Percentiles rank a stretch among this genome's conserved stretches.
phyloP scores from a whole-genome alignment of 2,329 filamentous ascomycete species.

The Septoria petroselini region DNA sequence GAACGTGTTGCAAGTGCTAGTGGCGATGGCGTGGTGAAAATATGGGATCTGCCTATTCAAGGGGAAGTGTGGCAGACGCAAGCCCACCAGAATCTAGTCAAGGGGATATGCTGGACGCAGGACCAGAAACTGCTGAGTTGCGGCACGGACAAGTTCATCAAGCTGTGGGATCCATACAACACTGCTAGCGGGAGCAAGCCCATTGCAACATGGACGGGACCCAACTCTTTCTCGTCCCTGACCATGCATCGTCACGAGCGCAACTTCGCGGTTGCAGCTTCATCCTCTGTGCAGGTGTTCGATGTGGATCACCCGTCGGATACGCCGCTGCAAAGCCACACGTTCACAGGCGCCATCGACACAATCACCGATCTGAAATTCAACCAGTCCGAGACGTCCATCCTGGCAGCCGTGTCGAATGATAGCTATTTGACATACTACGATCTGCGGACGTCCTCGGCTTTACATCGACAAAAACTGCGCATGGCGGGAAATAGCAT shows the following conservation, averaged over 20 bases:
- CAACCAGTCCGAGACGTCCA: constrained; percentile 90
- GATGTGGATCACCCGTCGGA: constrained; percentile 75
- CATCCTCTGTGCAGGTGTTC: constrained; percentile 79
- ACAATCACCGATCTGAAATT: constrained; percentile 87
- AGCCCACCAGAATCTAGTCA: constrained; percentile 91
- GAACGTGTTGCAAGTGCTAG: constrained; percentile 68
- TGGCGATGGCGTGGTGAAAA: constrained; percentile 90
- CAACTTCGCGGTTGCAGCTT: constrained; percentile 73
- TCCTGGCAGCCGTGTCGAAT: constrained; percentile 78
- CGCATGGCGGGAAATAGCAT: constrained; percentile 80
- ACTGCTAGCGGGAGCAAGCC: constrained; percentile 66
- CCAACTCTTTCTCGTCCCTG: constrained; percentile 76
- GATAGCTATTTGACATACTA: constrained; percentile 88
- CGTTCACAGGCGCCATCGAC: constrained; percentile 84
- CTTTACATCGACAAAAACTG: constrained; percentile 76
- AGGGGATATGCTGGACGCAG: constrained; percentile 83
- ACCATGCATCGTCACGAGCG: constrained; percentile 77
- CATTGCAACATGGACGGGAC: constrained; percentile 78
- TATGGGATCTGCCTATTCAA: constrained; percentile 74
- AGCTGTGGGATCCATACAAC: constrained; percentile 87
- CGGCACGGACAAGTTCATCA: constrained; percentile 79
- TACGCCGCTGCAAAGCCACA: constrained; percentile 74
- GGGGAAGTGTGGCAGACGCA: constrained; percentile 73
- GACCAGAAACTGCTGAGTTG: constrained; percentile 84
- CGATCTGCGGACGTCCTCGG: constrained; percentile 81